phyloP scores from a whole-genome alignment of 768 basidiomycete genomes.

The Suillus spraguei region DNA sequence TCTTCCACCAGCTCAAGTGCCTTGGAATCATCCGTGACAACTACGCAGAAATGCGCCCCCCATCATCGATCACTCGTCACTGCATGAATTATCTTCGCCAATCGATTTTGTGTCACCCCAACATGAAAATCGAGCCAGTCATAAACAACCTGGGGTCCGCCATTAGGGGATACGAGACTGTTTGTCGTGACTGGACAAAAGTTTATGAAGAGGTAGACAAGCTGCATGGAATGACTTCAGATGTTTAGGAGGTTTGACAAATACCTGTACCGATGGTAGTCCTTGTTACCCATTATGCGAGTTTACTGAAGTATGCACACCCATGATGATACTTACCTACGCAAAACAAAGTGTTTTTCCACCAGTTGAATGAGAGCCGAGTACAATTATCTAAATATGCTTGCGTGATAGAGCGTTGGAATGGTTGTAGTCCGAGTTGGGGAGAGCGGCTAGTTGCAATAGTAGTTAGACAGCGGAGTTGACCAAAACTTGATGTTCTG shows the following conservation, averaged over 20 bases:
- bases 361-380: slow-evolving; percentile 10
- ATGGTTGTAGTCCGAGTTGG: too few relatives aligned
- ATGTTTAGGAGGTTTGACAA: background rate
- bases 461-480: too few relatives aligned
- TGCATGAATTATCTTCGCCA: slow-evolving; percentile 42
- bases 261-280: background rate
- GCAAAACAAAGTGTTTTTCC: background rate
- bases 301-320: background rate
- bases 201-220: slow-evolving; percentile 29
- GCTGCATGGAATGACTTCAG: background rate
- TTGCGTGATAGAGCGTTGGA: background rate
- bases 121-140: slow-evolving; percentile 31
- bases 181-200: slow-evolving; percentile 31
- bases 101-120: slow-evolving; percentile 30
- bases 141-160: slow-evolving; percentile 8
- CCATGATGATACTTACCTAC: background rate
- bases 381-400: slow-evolving; percentile 34
- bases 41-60: slow-evolving; percentile 14
- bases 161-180: slow-evolving; percentile 23
- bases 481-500: background rate
- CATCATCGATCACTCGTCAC: slow-evolving; percentile 22
- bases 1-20: slow-evolving; percentile 45
- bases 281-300: background rate
- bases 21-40: slow-evolving; percentile 37
- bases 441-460: too few relatives aligned